A percentile compares a stretch with the other conserved stretches of the same genome.
Evolutionary conservation across 768 basidiomycete genomes (phyloP).

Genomic region (Mycena pura): DNA sequence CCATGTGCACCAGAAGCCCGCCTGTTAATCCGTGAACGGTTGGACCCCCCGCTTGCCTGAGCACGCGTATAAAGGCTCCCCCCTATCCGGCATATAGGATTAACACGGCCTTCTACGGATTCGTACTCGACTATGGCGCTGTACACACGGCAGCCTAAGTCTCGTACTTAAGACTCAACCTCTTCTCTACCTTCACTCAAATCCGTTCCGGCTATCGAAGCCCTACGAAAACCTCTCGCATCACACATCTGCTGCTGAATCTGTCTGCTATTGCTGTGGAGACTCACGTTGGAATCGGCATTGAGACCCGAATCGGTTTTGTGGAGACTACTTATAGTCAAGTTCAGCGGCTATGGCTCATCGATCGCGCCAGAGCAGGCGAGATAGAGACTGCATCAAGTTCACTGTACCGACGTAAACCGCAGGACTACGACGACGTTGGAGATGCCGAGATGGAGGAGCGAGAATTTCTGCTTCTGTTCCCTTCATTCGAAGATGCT

Average conservation of each 20-base stretch:
- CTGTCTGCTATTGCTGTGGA: slow-evolving; percentile 57
- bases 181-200: too few relatives aligned
- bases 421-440: slow-evolving; percentile 56
- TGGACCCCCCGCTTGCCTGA: too few relatives aligned
- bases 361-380: slow-evolving; percentile 74
- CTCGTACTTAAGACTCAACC: too few relatives aligned
- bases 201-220: too few relatives aligned
- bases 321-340: slow-evolving; percentile 70
- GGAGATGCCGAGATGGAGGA: slow-evolving; percentile 83
- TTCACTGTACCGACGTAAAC: slow-evolving; percentile 78
- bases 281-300: slow-evolving; percentile 46
- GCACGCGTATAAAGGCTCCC: too few relatives aligned
- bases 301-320: slow-evolving; percentile 35
- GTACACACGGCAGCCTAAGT: too few relatives aligned
- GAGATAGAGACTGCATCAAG: slow-evolving; percentile 67
- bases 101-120: too few relatives aligned
- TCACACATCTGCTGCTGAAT: slow-evolving; percentile 52
- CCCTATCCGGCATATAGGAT: too few relatives aligned
- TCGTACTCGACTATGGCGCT: too few relatives aligned
- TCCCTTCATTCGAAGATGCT: slow-evolving; percentile 81
- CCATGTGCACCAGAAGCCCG: too few relatives aligned
- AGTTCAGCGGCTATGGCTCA: slow-evolving; percentile 80
- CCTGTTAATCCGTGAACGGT: too few relatives aligned
- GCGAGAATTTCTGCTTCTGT: slow-evolving; percentile 81
- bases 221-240: too few relatives aligned